Evolutionary conservation across 106 monocot genomes (phyloP), one percentile per base, ranked within the genome.

Genomic region (Platanthera zijinensis): DNA sequence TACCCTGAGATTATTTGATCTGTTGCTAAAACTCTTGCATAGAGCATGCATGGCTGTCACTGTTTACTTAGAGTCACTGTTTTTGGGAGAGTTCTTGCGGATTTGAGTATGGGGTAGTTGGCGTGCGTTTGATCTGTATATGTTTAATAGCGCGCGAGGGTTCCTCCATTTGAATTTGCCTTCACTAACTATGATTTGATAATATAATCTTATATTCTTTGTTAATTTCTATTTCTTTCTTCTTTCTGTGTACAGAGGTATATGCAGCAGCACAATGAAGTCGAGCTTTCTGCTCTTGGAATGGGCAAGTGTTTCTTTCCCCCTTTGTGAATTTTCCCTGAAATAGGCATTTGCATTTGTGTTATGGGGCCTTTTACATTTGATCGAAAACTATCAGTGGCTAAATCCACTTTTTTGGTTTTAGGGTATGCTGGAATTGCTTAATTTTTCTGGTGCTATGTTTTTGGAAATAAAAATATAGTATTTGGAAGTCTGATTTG

Each of bases 221-320:
- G 6, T 76, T 49, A 8, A 51, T 51, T 39, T 77, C 8, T 21
- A 6, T 80, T 50, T 6, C 8, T 61, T 57, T 76, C 21, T 78
- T 56, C 5, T 74, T 57, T 76, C 21, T 78, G 3, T 56, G 2
- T 74, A 69, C 83, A 89, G 88, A 86, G 88, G 76, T 89, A 89
- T 67, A 85, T 89, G 88, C 88, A 85, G 81, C 88, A 78, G 77
- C 88, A 89, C 51, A 71, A 85, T 48, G 85, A 85, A 81, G 88
- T 86, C 8, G 88, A 85, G 79, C 83, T 89, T 8, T 89, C 88
- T 54, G 88, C 88, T 4, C 85, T 89, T 32, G 88, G 88, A 77
- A 89, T 89, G 88, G 88, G 85, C 86, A 80, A 18, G 54, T 6
- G 19, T 53, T 67, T 21, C 47, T 8, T 46, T 73, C 48, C 48